Evolutionary conservation across 2,329 filamentous ascomycete genomes (phyloP).

Genomic region (Rhytidhysteron rufulum): DNA sequence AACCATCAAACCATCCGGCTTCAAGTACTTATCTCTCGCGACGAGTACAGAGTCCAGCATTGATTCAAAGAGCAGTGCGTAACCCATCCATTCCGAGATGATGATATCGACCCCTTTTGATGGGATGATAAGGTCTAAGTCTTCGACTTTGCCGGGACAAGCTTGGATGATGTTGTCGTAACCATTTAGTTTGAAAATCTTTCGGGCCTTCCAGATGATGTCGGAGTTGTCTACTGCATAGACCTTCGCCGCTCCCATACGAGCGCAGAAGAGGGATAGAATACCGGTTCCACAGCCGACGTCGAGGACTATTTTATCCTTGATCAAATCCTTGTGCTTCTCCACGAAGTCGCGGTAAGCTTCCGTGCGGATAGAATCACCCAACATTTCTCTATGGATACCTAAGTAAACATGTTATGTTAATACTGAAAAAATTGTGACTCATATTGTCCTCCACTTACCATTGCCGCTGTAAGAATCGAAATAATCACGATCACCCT

Average conservation of each 20-base stretch:
- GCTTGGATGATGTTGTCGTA: constrained; percentile 72
- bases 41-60: constrained; percentile 93
- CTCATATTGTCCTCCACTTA: too few relatives aligned
- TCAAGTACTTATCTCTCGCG: constrained; percentile 82
- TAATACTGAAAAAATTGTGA: too few relatives aligned
- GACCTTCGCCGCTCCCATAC: constrained; percentile 80
- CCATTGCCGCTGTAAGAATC: constrained; percentile 66
- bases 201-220: constrained; percentile 81
- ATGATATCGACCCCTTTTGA: constrained; percentile 94
- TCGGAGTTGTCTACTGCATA: constrained; percentile 89
- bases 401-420: constrained; percentile 46
- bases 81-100: constrained; percentile 98
- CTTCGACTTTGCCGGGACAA: constrained; percentile 81
- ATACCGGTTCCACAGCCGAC: constrained; percentile 84
- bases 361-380: constrained; percentile 82
- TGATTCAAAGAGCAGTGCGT: constrained; percentile 86
- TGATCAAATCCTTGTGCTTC: constrained; percentile 81
- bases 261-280: constrained; percentile 89
- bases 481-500: constrained; percentile 61
- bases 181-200: constrained; percentile 79
- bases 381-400: constrained; percentile 95
- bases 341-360: constrained; percentile 95
- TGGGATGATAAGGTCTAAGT: constrained; percentile 68
- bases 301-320: constrained; percentile 81
- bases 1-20: constrained; percentile 74